These are phyloP conservation scores for Rhodamnia rubescens DNA, from an alignment of 345 rosid genomes.

Conservation along the genomic window DNA sequence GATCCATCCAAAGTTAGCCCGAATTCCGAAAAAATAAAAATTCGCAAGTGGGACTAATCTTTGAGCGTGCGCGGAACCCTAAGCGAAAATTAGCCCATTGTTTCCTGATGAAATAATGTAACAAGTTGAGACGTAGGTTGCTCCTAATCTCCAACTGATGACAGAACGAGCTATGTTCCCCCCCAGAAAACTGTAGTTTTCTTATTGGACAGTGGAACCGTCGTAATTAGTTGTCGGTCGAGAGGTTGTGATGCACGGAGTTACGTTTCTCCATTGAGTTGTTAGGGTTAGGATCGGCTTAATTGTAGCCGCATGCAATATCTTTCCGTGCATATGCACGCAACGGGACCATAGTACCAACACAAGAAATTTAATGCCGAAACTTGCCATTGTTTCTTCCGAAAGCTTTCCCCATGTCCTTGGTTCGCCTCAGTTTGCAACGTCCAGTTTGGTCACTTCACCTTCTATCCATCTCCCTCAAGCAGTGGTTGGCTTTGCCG, in stretches of 20 bases:
- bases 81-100: background rate
- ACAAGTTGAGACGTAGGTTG: background rate
- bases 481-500: background rate
- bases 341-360: background rate
- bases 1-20: background rate
- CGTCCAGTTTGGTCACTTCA: background rate
- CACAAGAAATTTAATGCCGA: background rate
- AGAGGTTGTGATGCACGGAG: background rate
- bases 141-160: background rate
- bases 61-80: background rate
- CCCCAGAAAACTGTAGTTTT: background rate
- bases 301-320: background rate
- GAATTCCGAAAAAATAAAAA: background rate
- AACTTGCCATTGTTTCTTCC: background rate
- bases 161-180: background rate
- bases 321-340: background rate
- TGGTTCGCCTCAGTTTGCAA: background rate
- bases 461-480: background rate
- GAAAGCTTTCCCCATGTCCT: background rate
- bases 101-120: background rate
- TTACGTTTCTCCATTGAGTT: background rate
- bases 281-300: background rate
- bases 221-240: rapidly evolving
- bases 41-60: background rate
- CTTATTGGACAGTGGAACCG: background rate